Evolutionary conservation across 306 rosid species (phyloP).

Genomic region (Spatholobus suberectus): DNA sequence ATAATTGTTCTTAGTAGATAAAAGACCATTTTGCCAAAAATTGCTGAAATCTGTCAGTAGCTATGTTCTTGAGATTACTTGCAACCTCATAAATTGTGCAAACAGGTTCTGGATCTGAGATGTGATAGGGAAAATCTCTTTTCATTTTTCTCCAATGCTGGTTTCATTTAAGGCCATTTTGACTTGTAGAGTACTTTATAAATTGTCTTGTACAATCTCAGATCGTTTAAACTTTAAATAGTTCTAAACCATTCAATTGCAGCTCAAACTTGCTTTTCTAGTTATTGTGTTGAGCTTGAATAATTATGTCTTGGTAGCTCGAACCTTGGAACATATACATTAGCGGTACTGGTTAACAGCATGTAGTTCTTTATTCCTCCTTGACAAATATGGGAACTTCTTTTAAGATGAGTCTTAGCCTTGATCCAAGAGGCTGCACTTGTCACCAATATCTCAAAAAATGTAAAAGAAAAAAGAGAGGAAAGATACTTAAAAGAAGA

Average conservation of each 20-base stretch:
- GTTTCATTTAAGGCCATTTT: conserved; percentile 9
- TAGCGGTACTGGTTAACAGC: conserved; percentile 14
- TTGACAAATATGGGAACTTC: conserved; percentile 22
- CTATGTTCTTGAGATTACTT: conserved; percentile 24
- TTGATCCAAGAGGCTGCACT: conserved; percentile 32
- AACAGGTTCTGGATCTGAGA: background rate
- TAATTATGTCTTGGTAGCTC: conserved; percentile 28
- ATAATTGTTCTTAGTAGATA: conserved; percentile 12
- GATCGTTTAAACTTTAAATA: conserved; percentile 7
- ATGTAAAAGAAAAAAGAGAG: background rate
- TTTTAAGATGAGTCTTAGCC: conserved; percentile 9
- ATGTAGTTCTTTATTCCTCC: conserved; percentile 5
- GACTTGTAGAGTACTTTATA: background rate
- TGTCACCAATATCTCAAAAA: conserved; percentile 22
- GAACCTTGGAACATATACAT: conserved; percentile 21
- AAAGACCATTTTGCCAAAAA: background rate
- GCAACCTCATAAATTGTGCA: conserved; percentile 26
- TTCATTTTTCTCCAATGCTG: conserved; percentile 7
- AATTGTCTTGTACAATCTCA: conserved; percentile 8
- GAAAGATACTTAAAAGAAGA: background rate
- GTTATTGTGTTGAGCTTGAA: background rate
- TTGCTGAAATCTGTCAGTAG: background rate
- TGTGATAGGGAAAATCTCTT: background rate
- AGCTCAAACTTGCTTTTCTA: background rate
- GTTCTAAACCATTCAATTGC: conserved; percentile 25